phyloP scores from a whole-genome alignment of 495 filamentous ascomycete species.

The Barbatosphaeria neglecta region DNA sequence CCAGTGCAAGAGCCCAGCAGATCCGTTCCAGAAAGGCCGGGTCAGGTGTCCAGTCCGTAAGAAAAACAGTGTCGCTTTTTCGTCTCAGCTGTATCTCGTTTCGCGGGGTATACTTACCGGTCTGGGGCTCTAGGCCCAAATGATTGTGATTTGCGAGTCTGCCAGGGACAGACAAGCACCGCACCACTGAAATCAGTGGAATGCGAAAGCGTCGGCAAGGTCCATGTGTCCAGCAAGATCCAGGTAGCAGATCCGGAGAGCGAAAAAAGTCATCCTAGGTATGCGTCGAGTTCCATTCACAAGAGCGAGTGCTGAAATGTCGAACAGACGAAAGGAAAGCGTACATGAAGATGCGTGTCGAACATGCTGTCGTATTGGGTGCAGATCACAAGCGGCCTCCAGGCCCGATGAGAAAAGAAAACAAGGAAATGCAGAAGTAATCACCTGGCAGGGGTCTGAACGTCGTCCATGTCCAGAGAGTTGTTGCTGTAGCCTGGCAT shows the following conservation, averaged over 20 bases:
- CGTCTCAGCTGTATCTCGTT: not conserved
- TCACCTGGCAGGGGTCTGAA: constrained; percentile 44
- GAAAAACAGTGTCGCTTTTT: too few relatives aligned
- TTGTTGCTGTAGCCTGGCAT: constrained; percentile 32
- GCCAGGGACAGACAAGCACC: not conserved
- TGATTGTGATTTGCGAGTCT: not conserved
- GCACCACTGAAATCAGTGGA: not conserved
- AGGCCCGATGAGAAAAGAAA: constrained; percentile 10
- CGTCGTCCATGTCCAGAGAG: constrained; percentile 38
- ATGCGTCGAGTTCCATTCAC: not conserved
- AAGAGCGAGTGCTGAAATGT: not conserved
- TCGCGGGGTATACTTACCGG: not conserved
- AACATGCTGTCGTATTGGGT: constrained; percentile 10
- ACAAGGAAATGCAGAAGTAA: constrained; percentile 21
- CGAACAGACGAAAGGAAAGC: constrained; percentile 4
- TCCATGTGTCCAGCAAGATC: not conserved
- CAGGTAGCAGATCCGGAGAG: not conserved
- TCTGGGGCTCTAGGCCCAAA: not conserved
- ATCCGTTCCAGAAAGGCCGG: too few relatives aligned
- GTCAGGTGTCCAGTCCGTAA: too few relatives aligned
- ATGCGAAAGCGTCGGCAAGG: too few relatives aligned
- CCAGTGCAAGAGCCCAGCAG: too few relatives aligned
- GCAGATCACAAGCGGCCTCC: constrained; percentile 23
- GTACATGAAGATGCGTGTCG: constrained; percentile 14
- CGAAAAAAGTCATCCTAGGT: not conserved